Evolutionary conservation across 768 basidiomycete genomes (phyloP), one percentile per base, ranked within the genome.

Genomic region (Amanita brunnescens): DNA sequence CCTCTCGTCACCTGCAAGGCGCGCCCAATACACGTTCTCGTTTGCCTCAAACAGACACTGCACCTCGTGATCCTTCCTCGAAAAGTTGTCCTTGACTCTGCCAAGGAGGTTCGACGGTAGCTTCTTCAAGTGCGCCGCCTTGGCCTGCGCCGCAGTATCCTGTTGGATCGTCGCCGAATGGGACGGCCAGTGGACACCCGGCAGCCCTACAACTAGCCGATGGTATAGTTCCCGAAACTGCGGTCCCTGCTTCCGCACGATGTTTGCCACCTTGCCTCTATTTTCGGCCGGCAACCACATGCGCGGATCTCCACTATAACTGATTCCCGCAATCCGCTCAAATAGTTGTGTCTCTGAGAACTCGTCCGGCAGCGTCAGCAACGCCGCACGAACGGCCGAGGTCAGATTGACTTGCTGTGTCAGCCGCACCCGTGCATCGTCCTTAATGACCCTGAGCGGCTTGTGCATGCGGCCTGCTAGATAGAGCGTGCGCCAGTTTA

Each of bases 401-500:
- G 85, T 80, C 39, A 96, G 77, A 74, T 99, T 99, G 62, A 92
- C 91, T 60, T 95, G 89, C 62, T 93, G 88, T 16, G 93, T 91
- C 47, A 94, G 75, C 49, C 88, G 83, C 13, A 97, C 90, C 34
- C 93, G 85, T 2, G 92, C 85, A 63, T 96, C 91, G 64, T 94
- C 89, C 66, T 83, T 83, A 67, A 96, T 87, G 61, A 95, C 94
- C 45, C 90, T 81, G 43, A 94, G 79, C 1, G 96, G 96, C 67
- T 99, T 99, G 70, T 98, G 96, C 83, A 97, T 91, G 30, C 96
- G 79, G 0, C 96, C 96, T 0, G 93, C 88, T 35, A 95, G 81
- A 66, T 99, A 99, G 2, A 98, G 77, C 20, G 91, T 79, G 38
- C 83, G 78, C 96, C 96, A 99, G 61, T 91, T 88, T 48, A 94